These are phyloP conservation scores for Ophiocytium majus DNA, from an alignment of 352 stramenopile species.

Conservation along the genomic window DNA sequence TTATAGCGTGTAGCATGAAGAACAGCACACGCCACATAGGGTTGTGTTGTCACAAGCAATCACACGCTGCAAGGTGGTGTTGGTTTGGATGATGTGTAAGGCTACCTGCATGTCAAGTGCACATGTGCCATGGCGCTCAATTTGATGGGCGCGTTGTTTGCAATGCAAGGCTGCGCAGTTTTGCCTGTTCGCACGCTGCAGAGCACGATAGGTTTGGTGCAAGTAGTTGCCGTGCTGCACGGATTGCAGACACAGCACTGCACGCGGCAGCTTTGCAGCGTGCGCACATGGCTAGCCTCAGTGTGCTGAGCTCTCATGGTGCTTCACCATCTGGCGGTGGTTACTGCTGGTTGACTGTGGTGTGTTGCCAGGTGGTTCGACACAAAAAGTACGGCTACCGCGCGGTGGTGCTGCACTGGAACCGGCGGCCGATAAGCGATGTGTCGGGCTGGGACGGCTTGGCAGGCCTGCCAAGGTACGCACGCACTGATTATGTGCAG, in stretches of 20 bases:
- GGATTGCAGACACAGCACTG: background rate
- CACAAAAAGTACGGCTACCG: conserved; percentile 22
- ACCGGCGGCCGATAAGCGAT: background rate
- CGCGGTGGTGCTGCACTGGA: background rate
- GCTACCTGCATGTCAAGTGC: no score
- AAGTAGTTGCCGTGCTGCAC: background rate
- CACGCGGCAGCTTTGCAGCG: background rate
- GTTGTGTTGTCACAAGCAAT: no score
- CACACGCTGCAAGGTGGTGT: no score
- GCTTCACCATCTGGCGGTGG: background rate
- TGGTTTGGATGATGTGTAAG: no score
- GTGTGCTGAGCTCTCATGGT: background rate
- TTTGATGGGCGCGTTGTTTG: no score
- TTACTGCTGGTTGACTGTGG: background rate
- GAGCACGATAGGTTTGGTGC: background rate
- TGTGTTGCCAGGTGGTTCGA: background rate
- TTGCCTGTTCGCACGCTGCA: no score
- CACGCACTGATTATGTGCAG: background rate
- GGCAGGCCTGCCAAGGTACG: background rate
- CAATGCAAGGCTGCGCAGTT: no score
- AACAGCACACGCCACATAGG: no score
- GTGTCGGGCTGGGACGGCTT: background rate
- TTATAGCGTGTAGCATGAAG: no score
- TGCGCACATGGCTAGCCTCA: background rate
- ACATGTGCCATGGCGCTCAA: no score